A percentile compares a stretch with the other conserved stretches of the same genome.
phyloP scores from a whole-genome alignment of 805 yeast species.

The Ogataea degrootiae region DNA sequence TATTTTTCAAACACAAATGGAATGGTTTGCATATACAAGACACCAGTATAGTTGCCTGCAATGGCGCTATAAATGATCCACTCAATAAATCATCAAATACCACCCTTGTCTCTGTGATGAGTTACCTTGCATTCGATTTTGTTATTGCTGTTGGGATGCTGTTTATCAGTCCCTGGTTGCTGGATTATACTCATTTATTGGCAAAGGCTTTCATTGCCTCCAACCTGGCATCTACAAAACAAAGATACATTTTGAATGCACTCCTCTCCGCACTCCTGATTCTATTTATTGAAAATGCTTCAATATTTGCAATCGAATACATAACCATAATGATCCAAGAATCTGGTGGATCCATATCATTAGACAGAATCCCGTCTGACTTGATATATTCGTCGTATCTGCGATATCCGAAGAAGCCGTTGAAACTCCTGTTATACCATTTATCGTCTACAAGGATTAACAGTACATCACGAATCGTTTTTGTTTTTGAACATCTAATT shows the following conservation, averaged over 20 bases:
- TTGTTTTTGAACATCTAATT: conserved; percentile 24
- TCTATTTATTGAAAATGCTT: conserved; percentile 11
- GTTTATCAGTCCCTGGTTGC: conserved; percentile 18
- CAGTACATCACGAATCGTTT: conserved; percentile 11
- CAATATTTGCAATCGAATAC: conserved; percentile 1
- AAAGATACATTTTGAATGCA: conserved; percentile 27
- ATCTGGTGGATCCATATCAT: background rate
- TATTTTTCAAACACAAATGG: conserved; percentile 22
- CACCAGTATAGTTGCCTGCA: background rate
- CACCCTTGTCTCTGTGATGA: background rate
- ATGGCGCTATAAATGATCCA: background rate
- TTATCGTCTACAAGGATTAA: conserved; percentile 16
- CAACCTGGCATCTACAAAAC: conserved; percentile 26
- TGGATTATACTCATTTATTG: conserved; percentile 24
- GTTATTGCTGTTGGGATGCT: conserved; percentile 15
- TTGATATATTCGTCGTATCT: conserved; percentile 10
- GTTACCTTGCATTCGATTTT: conserved; percentile 15
- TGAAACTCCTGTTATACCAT: conserved; percentile 18
- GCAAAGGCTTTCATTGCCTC: conserved; percentile 33
- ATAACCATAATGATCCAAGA: conserved; percentile 1
- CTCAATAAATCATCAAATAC: background rate
- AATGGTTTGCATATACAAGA: conserved; percentile 11
- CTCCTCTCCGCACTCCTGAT: conserved; percentile 20
- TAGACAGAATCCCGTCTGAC: conserved; percentile 4
- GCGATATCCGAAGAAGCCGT: conserved; percentile 18